Base-by-base conservation (phyloP, 2,329 filamentous ascomycete species). In the Aspergillus calidoustus region DNA sequence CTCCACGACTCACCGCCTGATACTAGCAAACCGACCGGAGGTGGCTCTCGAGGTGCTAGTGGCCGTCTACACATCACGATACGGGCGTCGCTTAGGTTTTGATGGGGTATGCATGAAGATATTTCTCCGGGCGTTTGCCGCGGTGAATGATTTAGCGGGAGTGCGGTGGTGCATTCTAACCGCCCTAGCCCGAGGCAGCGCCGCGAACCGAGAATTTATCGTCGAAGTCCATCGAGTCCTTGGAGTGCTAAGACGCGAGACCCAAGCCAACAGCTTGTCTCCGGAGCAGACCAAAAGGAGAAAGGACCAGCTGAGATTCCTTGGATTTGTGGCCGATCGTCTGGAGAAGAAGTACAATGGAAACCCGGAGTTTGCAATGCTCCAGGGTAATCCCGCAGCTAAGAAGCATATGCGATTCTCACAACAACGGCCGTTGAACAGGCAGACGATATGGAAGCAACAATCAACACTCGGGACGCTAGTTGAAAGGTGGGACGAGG, bases 91-190 rank as follows among this genome's bases (percentile, higher is more conserved):
- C 22, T 61, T 69, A 15, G 68, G 70, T 0, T 79, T 79, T 57
- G 72, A 77, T 52, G 72, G 72, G n/a, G 69, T 75, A 7, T 74
- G 71, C 53, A 69, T 79, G 66, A 77, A 78, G 60, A 72, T 79
- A 64, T 69, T 79, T 49, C 47, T 76, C 17, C 76, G 77, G 22
- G 74, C 72, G 7, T 78, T 74, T 48, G 69, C 73, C 1, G 58
- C 59, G 2, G 57, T 63, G 5, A 67, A 69, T 4, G 72, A 77
- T 34, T 57, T 75, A 7, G 68, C 70, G n/a, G 78, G 77, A 2
- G 64, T 79, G 3, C 76, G 77, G 53, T 80, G 78, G 78, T 78
- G 76, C 53, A 70, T 79, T 46, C 55, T 78, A 55, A 75, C 76
- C 2, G 74, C 69, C n/a, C 66, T 79, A 25, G 68, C 73, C 30